Evolutionary conservation across 164 flowering plant species (phyloP), one percentile per base, ranked within the genome.

Genomic region (Cinnamomum chago): DNA sequence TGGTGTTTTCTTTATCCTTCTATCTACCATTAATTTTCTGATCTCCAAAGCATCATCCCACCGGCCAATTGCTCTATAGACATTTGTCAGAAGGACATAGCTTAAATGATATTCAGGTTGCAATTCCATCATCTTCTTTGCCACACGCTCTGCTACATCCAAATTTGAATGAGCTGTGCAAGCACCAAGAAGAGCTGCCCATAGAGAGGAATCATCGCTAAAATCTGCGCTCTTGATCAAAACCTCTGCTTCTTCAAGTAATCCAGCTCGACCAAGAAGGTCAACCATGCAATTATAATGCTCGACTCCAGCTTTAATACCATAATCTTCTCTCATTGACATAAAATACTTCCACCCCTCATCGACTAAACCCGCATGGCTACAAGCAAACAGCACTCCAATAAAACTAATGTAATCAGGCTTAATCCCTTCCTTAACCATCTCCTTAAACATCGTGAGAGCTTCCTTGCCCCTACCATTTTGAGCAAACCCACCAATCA

Each of bases 201-300:
- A 94, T 40, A 92, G 85, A 74, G 95, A 86, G 12, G 85, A 76
- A 79, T 88, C 85, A 60, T 79, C 70, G 22, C 22, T 81, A 50
- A 79, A 90, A 30, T 60, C 52, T 22, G 79, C 87, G 22, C 89
- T 77, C 15, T 81, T 83, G 65, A 94, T 75, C 85, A 94, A 83
- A 68, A 62, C 51, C 76, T 94, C 97, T 72, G 97, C 97, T 82
- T 92, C 98, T 82, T 92, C 94, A 7, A 92, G 70, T 58, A 89
- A 75, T 24, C 96, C 96, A 22, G 96, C 95, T 50, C 97, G 89
- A 47, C 97, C 94, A 27, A 92, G 81, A 65, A 94, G 92, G 84
- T 90, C 95, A 68, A 91, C 91, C 97, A 92, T 90, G 85, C 97
- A 94, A 82, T 81, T 90, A 71, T 81, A 86, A 76, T 91, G 95